Evolutionary conservation across 192 early-diverging fungal species (phyloP).

Genomic region (Podila clonocystis): DNA sequence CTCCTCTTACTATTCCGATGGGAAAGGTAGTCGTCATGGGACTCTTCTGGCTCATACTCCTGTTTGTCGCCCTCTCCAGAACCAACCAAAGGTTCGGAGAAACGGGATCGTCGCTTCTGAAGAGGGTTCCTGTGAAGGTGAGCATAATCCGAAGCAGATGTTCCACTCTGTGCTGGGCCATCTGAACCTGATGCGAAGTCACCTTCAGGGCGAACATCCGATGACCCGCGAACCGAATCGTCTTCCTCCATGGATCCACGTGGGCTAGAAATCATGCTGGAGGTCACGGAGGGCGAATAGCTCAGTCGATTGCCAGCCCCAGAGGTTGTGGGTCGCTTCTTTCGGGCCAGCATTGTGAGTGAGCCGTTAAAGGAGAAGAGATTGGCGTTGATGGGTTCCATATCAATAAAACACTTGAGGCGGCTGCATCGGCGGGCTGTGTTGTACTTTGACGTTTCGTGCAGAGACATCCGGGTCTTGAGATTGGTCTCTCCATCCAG

Average conservation of each 20-base stretch:
- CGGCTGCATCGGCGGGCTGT: conserved; percentile 81
- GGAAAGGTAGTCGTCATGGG: conserved; percentile 1
- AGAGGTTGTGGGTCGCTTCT: neutral
- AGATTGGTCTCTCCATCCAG: conserved; percentile 99
- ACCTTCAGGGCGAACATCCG: neutral
- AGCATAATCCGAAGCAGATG: conserved; percentile 43
- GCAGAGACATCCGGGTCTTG: conserved; percentile 78
- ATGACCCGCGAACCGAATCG: conserved; percentile 2
- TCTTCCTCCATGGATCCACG: conserved; percentile 42
- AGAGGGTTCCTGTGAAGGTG: conserved; percentile 27
- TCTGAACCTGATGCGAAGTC: neutral
- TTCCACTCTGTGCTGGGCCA: conserved; percentile 30
- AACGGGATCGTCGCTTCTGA: conserved; percentile 21
- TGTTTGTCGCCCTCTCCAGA: conserved; percentile 13
- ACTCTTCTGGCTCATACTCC: conserved; percentile 14
- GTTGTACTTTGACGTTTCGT: conserved; percentile 71
- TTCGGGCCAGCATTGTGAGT: conserved; percentile 55
- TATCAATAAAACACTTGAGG: conserved; percentile 71
- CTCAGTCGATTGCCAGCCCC: conserved; percentile 20
- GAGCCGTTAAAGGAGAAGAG: conserved; percentile 83
- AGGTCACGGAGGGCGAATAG: conserved; percentile 44
- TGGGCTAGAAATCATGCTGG: conserved; percentile 45
- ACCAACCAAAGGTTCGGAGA: conserved; percentile 7
- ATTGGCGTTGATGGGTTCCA: conserved; percentile 81
- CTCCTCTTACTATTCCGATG: conserved; percentile 12